Conservation (phyloP, 805 yeast genomes). For the Komagataella kurtzmanii region DNA sequence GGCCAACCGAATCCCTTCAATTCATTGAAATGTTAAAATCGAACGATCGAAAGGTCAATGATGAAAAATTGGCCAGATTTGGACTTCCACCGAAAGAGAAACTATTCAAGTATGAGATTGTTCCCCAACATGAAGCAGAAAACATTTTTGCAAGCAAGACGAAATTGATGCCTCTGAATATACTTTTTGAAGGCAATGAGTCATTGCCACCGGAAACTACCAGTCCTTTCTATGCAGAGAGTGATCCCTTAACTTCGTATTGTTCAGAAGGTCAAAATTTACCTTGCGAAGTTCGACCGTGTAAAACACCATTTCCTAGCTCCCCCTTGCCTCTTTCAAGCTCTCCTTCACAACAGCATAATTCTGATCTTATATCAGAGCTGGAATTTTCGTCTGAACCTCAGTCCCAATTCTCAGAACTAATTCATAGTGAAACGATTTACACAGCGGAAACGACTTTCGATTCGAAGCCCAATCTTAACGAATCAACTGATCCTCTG, state of each 20-base stretch:
- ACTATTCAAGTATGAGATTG: neutral
- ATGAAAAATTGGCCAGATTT: neutral
- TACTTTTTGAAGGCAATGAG: neutral
- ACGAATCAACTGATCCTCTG: neutral
- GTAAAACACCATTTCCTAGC: neutral
- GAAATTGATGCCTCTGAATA: neutral
- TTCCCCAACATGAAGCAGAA: neutral
- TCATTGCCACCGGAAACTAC: neutral
- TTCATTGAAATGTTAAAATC: neutral
- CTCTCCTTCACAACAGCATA: neutral
- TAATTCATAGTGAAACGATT: neutral
- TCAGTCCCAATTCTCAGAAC: neutral
- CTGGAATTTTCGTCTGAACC: neutral
- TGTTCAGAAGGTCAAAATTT: neutral
- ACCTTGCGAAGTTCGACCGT: neutral
- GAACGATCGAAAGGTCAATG: neutral
- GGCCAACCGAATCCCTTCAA: neutral
- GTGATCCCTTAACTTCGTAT: neutral
- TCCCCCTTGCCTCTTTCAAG: neutral
- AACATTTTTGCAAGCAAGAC: neutral
- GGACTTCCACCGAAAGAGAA: neutral
- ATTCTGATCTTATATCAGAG: neutral
- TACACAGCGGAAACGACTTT: neutral
- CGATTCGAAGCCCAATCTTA: neutral
- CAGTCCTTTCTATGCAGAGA: neutral